Conservation (phyloP, 306 rosid genomes). For the Dalbergia cochinchinensis region DNA sequence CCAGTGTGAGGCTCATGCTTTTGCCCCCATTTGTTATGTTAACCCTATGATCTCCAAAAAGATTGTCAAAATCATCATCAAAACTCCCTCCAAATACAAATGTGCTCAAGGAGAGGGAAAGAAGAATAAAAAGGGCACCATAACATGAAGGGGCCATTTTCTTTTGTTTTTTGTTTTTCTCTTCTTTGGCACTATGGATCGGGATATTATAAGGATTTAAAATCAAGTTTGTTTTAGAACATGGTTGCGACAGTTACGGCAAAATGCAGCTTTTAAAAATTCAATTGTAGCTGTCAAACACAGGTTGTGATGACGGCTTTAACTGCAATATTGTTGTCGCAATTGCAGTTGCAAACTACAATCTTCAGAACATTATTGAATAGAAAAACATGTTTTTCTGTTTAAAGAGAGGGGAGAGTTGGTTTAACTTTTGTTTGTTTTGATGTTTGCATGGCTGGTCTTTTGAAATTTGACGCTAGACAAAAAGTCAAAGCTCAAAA, state of each 20-base stretch:
- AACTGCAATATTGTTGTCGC: slow-evolving; percentile 40
- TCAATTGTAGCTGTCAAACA: slow-evolving; percentile 38
- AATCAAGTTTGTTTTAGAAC: background rate
- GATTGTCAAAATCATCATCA: slow-evolving; percentile 44
- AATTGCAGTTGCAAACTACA: slow-evolving; percentile 46
- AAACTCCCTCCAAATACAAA: slow-evolving; percentile 44
- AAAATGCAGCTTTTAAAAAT: background rate
- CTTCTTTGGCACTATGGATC: background rate
- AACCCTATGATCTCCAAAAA: slow-evolving; percentile 53
- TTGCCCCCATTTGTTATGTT: slow-evolving; percentile 45
- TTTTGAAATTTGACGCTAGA: slow-evolving; percentile 29
- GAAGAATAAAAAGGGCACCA: slow-evolving; percentile 26
- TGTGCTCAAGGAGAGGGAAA: slow-evolving; percentile 18
- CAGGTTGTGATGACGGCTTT: slow-evolving; percentile 32
- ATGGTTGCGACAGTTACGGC: slow-evolving; percentile 12
- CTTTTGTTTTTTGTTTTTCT: background rate
- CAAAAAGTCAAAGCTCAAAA: slow-evolving; percentile 49
- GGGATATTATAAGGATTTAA: slow-evolving; percentile 1
- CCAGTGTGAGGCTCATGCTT: slow-evolving; percentile 52
- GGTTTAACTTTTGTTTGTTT: background rate
- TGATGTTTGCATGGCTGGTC: slow-evolving; percentile 16
- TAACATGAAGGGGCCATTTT: slow-evolving; percentile 41
- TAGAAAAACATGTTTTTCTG: background rate
- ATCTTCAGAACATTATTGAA: background rate
- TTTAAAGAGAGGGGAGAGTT: background rate